Evolutionary conservation across 1,284 basidiomycete species (phyloP).

Genomic region (Papiliotrema flavescens): DNA sequence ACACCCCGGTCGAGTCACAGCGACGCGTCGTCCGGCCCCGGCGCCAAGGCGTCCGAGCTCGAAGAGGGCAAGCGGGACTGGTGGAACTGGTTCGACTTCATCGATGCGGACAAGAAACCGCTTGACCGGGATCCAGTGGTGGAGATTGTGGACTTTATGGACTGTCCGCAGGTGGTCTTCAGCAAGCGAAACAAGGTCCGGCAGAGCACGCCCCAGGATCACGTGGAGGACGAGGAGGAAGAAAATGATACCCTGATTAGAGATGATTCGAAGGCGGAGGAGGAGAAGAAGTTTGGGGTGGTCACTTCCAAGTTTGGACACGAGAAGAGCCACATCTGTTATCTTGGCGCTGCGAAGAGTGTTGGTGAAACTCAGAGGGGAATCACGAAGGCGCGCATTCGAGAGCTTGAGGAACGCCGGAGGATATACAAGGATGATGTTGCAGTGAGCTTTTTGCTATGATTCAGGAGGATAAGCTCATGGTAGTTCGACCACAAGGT

Average conservation of each 20-base stretch:
- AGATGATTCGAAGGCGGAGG: neutral
- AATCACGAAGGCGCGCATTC: constrained; percentile 58
- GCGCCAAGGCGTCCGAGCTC: constrained; percentile 30
- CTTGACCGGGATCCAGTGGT: constrained; percentile 58
- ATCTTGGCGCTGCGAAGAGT: constrained; percentile 64
- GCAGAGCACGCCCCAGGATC: constrained; percentile 40
- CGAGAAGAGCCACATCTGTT: constrained; percentile 81
- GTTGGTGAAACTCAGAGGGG: constrained; percentile 67
- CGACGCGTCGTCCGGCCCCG: neutral
- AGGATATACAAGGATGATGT: neutral
- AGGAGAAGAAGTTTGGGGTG: constrained; percentile 17
- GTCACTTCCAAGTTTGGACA: constrained; percentile 76
- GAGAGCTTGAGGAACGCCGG: constrained; percentile 22
- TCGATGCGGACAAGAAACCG: constrained; percentile 70
- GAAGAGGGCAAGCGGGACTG: constrained; percentile 54
- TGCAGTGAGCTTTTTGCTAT: neutral
- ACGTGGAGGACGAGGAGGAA: constrained; percentile 13
- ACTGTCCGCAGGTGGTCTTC: constrained; percentile 80
- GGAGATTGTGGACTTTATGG: constrained; percentile 67
- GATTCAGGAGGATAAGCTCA: neutral
- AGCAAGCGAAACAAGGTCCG: constrained; percentile 57
- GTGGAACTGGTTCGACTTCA: constrained; percentile 79
- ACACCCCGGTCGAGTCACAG: constrained; percentile 53
- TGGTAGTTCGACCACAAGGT: constrained; percentile 9
- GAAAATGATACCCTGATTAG: neutral